phyloP scores from a whole-genome alignment of 2,329 filamentous ascomycete species.

The Cytospora chrysosperma region DNA sequence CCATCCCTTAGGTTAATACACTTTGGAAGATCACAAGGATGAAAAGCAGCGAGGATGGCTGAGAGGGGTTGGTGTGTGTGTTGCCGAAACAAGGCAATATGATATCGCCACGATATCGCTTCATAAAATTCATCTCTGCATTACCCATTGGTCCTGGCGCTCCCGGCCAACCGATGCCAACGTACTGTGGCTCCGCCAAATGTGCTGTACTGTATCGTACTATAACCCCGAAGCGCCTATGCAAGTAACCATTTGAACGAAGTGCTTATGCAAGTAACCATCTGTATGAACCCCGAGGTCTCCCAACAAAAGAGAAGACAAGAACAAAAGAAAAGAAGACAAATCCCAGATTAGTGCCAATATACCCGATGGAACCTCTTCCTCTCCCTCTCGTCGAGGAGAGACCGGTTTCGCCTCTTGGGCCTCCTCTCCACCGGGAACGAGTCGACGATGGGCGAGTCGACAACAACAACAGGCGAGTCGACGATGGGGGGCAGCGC shows the following conservation, averaged over 20 bases:
- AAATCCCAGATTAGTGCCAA: neutral
- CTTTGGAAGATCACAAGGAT: too few species aligned
- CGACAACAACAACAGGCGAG: neutral
- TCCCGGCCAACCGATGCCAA: neutral
- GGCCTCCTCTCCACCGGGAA: neutral
- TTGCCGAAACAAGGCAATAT: neutral
- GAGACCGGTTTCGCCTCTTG: conserved; percentile 7
- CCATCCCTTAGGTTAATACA: too few species aligned
- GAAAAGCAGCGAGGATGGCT: too few species aligned
- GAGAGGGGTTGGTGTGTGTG: too few species aligned
- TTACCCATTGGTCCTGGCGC: neutral
- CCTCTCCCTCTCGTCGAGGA: conserved; percentile 12
- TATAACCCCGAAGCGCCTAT: too few species aligned
- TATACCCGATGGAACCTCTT: conserved; percentile 10
- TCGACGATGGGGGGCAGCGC: neutral
- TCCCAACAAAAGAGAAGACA: neutral
- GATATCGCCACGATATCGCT: neutral
- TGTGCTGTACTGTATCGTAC: too few species aligned
- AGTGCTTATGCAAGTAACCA: neutral
- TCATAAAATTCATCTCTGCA: neutral
- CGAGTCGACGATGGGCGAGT: neutral
- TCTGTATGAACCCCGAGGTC: neutral
- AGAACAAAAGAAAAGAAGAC: neutral
- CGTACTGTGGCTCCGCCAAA: neutral
- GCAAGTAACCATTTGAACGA: too few species aligned